Evolutionary conservation across 2,329 filamentous ascomycete species (phyloP), one percentile per base, ranked within the genome.

Genomic region (Tolypocladium inflatum): DNA sequence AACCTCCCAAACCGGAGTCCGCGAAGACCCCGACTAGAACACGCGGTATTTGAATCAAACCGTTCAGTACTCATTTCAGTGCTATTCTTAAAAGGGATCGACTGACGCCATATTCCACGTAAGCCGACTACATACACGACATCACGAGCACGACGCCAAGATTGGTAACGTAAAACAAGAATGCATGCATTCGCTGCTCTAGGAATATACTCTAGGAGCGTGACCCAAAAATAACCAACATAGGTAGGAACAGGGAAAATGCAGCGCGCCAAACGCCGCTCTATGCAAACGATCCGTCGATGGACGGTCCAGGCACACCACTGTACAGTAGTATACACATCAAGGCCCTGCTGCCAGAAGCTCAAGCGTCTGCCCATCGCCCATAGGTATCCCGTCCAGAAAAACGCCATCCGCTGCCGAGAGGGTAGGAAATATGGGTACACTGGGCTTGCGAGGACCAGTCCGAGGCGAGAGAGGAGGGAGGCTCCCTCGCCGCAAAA

Each of bases 381-480:
- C 13, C 45, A n/a, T 51, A 19, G 48, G 17, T 13, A 7, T n/a
- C 17, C 17, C 17, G 3, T 35, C 48, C 48, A n/a, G 26, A 37
- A 50, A 33, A 50, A 33, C 48, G 30, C 19, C 30, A 2, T 33
- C 30, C 30, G 19, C 19, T 37, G 11, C 19, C 30, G 30, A 52
- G 30, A 37, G 30, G 30, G 35, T 21, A 51, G 48, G 30, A 37
- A 35, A 52, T 43, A 23, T 23, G 33, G 26, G 37, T 55, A 64
- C 60, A 59, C 11, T 54, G 59, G 64, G 60, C 62, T 62, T 63
- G 50, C 67, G 71, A 73, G 70, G 70, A 69, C 73, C 70, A 74
- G 73, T 74, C 72, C 72, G 68, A 63, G 63, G 67, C 65, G 26
- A 51, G 45, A 50, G 45, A 33, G n/a, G n/a, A n/a, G n/a, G 45